Conservation (phyloP, 495 filamentous ascomycete species). For the Pyronema domesticum region DNA sequence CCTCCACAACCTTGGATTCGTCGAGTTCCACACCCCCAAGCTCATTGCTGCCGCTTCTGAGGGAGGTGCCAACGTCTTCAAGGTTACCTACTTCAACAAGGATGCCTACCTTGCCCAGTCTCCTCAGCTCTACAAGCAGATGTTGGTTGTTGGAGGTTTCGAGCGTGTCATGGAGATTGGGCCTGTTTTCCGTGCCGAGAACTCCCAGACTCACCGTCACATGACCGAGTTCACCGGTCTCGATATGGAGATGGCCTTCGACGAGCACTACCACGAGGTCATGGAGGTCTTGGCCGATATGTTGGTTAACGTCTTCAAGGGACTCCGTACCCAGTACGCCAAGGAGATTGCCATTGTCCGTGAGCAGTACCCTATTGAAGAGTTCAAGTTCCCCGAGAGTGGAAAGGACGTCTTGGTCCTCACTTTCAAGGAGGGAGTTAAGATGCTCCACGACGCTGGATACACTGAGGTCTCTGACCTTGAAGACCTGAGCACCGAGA, state of each 20-base stretch:
- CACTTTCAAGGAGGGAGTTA: slow-evolving; percentile 60
- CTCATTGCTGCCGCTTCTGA: slow-evolving; percentile 82
- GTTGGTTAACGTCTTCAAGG: slow-evolving; percentile 73
- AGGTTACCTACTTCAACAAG: slow-evolving; percentile 75
- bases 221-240: slow-evolving; percentile 96
- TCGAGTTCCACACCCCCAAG: slow-evolving; percentile 78
- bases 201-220: slow-evolving; percentile 88
- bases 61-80: slow-evolving; percentile 85
- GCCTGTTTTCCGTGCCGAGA: slow-evolving; percentile 89
- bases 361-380: slow-evolving; percentile 40
- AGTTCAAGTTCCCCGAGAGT: slow-evolving; percentile 57
- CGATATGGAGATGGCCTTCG: slow-evolving; percentile 94
- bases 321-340: slow-evolving; percentile 48
- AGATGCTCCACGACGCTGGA: slow-evolving; percentile 65
- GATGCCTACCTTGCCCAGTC: slow-evolving; percentile 79
- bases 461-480: slow-evolving; percentile 48
- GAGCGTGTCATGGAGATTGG: slow-evolving; percentile 78
- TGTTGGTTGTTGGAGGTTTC: slow-evolving; percentile 83
- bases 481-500: slow-evolving; percentile 67
- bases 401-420: slow-evolving; percentile 65
- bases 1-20: slow-evolving; percentile 56
- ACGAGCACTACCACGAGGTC: slow-evolving; percentile 76
- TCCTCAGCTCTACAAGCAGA: slow-evolving; percentile 92
- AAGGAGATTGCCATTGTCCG: slow-evolving; percentile 54
- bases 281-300: slow-evolving; percentile 62